Conservation (phyloP, 345 rosid genomes). For the Brassica nigra region DNA sequence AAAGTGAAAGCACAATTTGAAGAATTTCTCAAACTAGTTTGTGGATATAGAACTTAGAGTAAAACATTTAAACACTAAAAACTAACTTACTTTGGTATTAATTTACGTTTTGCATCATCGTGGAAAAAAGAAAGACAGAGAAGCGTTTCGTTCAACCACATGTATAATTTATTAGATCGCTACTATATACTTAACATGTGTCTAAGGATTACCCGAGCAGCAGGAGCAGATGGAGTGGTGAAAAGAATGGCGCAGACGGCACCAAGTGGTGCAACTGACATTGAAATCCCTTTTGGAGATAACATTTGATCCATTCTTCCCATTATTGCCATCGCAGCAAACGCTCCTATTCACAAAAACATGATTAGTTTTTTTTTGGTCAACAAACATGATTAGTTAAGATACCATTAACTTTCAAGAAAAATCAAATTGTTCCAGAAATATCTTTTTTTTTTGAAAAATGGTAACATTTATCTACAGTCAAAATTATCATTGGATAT, state of each 20-base stretch:
- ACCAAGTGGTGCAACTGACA: constrained; percentile 88
- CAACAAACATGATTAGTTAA: background rate
- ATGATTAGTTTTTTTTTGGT: background rate
- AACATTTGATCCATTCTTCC: constrained; percentile 84
- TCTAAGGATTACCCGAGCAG: constrained; percentile 53
- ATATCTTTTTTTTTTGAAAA: background rate
- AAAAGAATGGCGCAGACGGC: constrained; percentile 90
- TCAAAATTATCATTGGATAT: background rate
- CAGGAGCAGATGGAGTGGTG: constrained; percentile 76
- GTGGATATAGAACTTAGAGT: background rate
- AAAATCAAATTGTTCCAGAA: background rate
- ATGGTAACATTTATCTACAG: background rate
- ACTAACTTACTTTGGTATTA: background rate
- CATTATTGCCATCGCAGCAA: constrained; percentile 88
- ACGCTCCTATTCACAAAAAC: constrained; percentile 62
- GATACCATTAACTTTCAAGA: background rate
- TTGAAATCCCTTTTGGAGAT: constrained; percentile 69
- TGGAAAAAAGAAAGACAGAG: background rate
- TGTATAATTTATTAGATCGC: background rate
- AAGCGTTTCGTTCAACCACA: background rate
- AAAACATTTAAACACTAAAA: constrained; percentile 14
- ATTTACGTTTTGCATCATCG: background rate
- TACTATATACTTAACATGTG: background rate
- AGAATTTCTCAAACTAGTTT: background rate
- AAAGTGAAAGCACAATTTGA: constrained; percentile 10